Percentiles rank a stretch among this genome's conserved stretches.
These are phyloP conservation scores for Chamaecyparis obtusa DNA, from an alignment of 75 land plant species.

Conservation along the genomic window DNA sequence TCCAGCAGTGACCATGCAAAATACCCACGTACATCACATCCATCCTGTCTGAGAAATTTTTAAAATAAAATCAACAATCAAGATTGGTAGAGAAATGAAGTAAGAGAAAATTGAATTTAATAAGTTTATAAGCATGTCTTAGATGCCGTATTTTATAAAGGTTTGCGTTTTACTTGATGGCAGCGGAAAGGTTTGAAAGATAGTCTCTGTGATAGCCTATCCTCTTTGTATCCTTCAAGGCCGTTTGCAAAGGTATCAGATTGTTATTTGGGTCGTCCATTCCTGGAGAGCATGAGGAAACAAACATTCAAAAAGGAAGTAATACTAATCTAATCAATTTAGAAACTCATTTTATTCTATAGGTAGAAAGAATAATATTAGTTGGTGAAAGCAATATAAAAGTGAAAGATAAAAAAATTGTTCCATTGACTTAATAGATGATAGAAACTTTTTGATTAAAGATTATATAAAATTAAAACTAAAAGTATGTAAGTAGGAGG, in stretches of 20 bases:
- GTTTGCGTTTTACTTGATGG: constrained; percentile 42
- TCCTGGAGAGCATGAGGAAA: constrained; percentile 27
- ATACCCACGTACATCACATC: constrained; percentile 69
- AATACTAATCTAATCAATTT: neutral
- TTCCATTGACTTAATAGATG: too few species aligned
- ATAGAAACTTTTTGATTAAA: too few species aligned
- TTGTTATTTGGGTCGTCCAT: constrained; percentile 70
- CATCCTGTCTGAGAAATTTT: constrained; percentile 21
- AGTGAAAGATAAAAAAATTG: too few species aligned
- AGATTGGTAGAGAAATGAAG: neutral
- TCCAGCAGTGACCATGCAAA: constrained; percentile 74
- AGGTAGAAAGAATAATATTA: too few species aligned
- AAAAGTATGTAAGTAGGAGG: too few species aligned
- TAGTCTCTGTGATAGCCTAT: constrained; percentile 66
- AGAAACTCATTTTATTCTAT: neutral
- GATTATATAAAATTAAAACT: too few species aligned
- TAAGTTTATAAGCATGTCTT: neutral
- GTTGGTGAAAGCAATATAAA: too few species aligned
- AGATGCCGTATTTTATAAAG: neutral
- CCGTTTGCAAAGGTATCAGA: constrained; percentile 33
- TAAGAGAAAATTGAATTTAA: too few species aligned
- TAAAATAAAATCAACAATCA: neutral
- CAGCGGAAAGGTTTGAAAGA: constrained; percentile 48
- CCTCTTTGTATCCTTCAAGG: constrained; percentile 65
- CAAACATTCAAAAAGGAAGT: neutral